These are phyloP conservation scores for Malbranchea zuffiana DNA, from an alignment of 2,329 filamentous ascomycete species.

Conservation along the genomic window DNA sequence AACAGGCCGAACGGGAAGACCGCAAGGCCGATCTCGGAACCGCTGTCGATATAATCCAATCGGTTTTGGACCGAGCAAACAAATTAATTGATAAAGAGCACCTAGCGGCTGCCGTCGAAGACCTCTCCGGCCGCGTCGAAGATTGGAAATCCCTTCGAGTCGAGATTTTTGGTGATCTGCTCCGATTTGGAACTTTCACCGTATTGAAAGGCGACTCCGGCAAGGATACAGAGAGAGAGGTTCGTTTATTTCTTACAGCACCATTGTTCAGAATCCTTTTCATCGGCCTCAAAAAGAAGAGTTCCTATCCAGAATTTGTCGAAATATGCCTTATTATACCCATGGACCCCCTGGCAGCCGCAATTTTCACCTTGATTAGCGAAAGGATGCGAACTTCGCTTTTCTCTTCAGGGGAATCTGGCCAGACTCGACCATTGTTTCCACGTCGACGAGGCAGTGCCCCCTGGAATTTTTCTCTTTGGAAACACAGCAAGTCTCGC, in stretches of 20 bases:
- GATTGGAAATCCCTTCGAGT: conserved; percentile 94
- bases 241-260: conserved; percentile 39
- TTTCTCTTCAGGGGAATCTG: too few species aligned
- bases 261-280: too few species aligned
- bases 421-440: too few species aligned
- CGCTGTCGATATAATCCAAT: conserved; percentile 72
- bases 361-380: too few species aligned
- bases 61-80: conserved; percentile 75
- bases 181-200: conserved; percentile 81
- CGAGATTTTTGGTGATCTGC: conserved; percentile 78
- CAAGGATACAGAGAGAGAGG: conserved; percentile 84
- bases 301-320: too few species aligned
- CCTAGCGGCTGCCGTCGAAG: conserved; percentile 68
- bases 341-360: too few species aligned
- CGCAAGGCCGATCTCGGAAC: conserved; percentile 59
- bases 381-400: too few species aligned
- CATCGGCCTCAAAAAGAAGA: too few species aligned
- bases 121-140: conserved; percentile 72
- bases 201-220: conserved; percentile 66
- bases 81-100: conserved; percentile 83
- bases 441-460: too few species aligned
- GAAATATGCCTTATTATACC: too few species aligned
- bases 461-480: too few species aligned
- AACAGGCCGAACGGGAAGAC: conserved; percentile 65
- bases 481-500: too few species aligned